Evolutionary conservation across 805 yeast species (phyloP).

Genomic region (Yamadazyma akitaensis): DNA sequence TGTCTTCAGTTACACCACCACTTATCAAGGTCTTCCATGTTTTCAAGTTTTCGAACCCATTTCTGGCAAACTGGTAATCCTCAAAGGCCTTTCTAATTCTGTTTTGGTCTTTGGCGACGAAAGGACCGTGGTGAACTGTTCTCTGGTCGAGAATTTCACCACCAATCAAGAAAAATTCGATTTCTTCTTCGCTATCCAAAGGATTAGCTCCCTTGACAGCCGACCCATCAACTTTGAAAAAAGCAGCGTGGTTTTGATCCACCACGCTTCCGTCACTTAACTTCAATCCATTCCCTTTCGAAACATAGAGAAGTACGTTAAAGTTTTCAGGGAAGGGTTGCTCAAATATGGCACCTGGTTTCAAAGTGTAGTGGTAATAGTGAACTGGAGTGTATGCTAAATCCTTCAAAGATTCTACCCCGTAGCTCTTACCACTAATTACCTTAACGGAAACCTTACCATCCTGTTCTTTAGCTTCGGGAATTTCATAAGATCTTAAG

Average conservation of each 20-base stretch:
- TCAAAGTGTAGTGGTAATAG: constrained; percentile 62
- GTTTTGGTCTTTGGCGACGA: constrained; percentile 70
- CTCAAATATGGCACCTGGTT: constrained; percentile 60
- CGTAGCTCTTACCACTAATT: constrained; percentile 74
- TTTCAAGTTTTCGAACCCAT: constrained; percentile 67
- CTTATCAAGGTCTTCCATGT: constrained; percentile 54
- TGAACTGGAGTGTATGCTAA: constrained; percentile 80
- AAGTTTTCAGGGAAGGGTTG: constrained; percentile 60
- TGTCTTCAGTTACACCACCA: constrained; percentile 40
- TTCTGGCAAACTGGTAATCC: constrained; percentile 65
- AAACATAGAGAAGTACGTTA: constrained; percentile 67
- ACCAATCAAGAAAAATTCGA: constrained; percentile 72
- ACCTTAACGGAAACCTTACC: constrained; percentile 62
- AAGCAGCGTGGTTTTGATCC: constrained; percentile 49
- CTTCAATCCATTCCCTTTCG: constrained; percentile 53
- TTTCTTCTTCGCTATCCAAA: constrained; percentile 41
- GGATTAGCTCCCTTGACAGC: constrained; percentile 46
- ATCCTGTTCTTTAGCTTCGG: constrained; percentile 62
- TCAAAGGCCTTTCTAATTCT: constrained; percentile 65
- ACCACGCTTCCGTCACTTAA: constrained; percentile 43
- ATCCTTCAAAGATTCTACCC: constrained; percentile 68
- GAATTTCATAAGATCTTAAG: constrained; percentile 65
- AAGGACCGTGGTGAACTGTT: constrained; percentile 86
- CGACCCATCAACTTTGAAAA: constrained; percentile 71
- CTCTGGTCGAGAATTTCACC: constrained; percentile 74